Percentiles rank a stretch among this genome's conserved stretches.
Evolutionary conservation across 345 rosid species (phyloP).

Genomic region (Theobroma cacao): DNA sequence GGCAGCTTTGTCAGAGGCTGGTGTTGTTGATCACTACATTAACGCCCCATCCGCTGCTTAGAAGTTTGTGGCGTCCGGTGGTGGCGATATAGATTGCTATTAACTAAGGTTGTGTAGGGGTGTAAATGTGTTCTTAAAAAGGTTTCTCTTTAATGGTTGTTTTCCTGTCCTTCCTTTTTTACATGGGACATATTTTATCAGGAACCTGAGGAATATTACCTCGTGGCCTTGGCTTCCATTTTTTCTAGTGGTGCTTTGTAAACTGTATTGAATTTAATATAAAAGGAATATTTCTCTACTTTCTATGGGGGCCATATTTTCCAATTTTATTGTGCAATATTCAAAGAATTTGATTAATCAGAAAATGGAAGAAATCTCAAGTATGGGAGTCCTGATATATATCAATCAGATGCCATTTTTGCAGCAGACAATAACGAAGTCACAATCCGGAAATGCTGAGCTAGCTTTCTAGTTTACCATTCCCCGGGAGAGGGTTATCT

Average conservation of each 20-base stretch:
- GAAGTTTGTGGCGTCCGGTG: background rate
- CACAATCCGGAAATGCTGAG: too few relatives aligned
- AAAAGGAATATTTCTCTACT: background rate
- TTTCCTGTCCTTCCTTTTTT: background rate
- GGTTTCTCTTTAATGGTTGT: background rate
- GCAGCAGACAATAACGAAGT: too few relatives aligned
- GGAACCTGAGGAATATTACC: background rate
- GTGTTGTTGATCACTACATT: conserved; percentile 18
- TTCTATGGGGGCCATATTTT: background rate
- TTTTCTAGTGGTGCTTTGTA: background rate
- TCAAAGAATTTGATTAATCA: background rate
- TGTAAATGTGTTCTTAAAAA: background rate
- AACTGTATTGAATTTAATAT: background rate
- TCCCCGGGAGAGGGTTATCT: too few relatives aligned
- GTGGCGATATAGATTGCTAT: background rate
- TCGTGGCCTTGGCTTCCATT: background rate
- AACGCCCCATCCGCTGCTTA: conserved; percentile 58
- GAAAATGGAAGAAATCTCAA: too few relatives aligned
- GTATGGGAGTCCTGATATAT: too few relatives aligned
- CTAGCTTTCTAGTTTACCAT: too few relatives aligned
- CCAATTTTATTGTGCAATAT: background rate
- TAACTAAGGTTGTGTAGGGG: background rate
- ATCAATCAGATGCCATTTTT: too few relatives aligned
- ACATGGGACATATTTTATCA: background rate
- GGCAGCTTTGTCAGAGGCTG: conserved; percentile 37